Evolutionary conservation across 176 grass and related monocot species (phyloP), one percentile per base, ranked within the genome.

Genomic region (Thinopyrum elongatum): DNA sequence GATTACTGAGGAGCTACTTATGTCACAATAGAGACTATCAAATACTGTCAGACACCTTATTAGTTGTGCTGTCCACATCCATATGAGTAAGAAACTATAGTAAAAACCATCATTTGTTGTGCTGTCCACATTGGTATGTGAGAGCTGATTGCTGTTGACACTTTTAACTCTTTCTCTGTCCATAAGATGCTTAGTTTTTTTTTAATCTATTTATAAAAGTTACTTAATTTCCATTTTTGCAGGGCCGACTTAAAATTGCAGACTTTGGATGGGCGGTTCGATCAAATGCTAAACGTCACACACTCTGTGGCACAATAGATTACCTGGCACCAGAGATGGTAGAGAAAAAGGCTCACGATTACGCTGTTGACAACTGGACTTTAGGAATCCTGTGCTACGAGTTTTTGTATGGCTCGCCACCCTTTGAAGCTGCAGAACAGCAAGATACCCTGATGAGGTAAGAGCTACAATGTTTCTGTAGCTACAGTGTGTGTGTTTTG

Each of bases 271-370:
- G 94, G 90, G 94, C 97, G 5, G 97, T 94, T 80, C 78, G 60
- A 22, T 96, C 94, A 62, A 90, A 85, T 88, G 59, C 84, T 60
- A 98, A 98, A 77, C 88, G 97, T 1, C 90, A 95, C 70, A 98
- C 97, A 67, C 90, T 98, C 72, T 98, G 94, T 84, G 97, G 97
- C 17, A 98, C 97, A 23, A 90, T 95, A 4, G 97, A 98, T 82
- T 98, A 96, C 77, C 92, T 96, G 57, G 94, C 97, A 77, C 97
- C 94, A 64, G 97, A 98, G 82, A 92, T 98, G 97, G 44, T 92
- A 67, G 94, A 98, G 84, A 98, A 94, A 83, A 98, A 81, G 65
- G 86, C 94, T 22, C 97, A 98, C 7, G 97, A 92, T 74, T 61
- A 98, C 82, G 92, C 92, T 42, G 94, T 98, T 42, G 94, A 98